These are phyloP conservation scores for Acer campestre DNA, from an alignment of 345 rosid genomes.

Conservation along the genomic window DNA sequence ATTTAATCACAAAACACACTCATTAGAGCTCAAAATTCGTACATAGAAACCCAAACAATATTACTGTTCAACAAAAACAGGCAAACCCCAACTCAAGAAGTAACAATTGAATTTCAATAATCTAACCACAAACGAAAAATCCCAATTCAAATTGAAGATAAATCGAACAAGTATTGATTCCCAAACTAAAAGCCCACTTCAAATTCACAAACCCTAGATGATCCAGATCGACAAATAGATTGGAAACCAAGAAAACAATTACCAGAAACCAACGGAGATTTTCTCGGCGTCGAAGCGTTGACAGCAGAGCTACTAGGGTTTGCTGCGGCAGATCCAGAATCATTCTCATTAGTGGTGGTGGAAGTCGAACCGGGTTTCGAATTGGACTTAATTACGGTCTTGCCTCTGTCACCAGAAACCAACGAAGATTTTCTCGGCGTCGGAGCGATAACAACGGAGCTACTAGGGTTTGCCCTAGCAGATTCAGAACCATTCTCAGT, in stretches of 20 bases:
- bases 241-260: not conserved
- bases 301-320: conserved; percentile 15
- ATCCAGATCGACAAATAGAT: not conserved
- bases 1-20: not conserved
- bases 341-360: not conserved
- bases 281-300: conserved; percentile 6
- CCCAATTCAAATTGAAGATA: not conserved
- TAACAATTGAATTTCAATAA: not conserved
- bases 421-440: conserved; percentile 8
- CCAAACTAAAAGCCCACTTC: not conserved
- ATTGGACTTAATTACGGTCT: not conserved
- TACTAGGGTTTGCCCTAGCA: not conserved
- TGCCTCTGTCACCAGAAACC: conserved; percentile 18
- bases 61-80: not conserved
- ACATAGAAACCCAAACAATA: not conserved
- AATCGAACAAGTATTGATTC: not conserved
- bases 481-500: not conserved
- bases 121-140: not conserved
- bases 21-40: not conserved
- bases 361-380: not conserved
- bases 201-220: conserved; percentile 17
- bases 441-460: conserved; percentile 5
- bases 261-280: conserved; percentile 20
- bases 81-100: not conserved
- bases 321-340: not conserved